Evolutionary conservation across 129 eudicot genomes (phyloP), one percentile per base, ranked within the genome.

Genomic region (Pittosporum tobira): DNA sequence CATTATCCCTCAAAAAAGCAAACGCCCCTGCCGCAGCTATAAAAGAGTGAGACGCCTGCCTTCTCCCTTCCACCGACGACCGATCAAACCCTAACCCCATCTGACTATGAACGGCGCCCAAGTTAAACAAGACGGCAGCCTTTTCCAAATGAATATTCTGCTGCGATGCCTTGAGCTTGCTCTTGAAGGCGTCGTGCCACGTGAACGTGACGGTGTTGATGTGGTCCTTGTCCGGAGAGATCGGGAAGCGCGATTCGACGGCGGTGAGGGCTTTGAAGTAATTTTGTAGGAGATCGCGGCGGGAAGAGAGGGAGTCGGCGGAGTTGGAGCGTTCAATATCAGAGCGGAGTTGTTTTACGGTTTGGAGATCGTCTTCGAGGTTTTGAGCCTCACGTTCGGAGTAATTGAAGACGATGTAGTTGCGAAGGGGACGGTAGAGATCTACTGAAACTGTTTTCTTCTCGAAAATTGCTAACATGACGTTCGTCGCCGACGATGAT

Each of bases 101-200:
- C 75, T 91, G 98, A 71, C 98, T 85, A 71, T 81, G 75, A 69
- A 91, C 95, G 38, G 98, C 94, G 14, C 95, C 98, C 79, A 91
- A 76, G 63, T 91, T 91, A 42, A 91, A 86, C 81, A 91, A 45
- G 44, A 83, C 76, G 13, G 94, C 98, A 12, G 98, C 98, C 79
- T 91, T 91, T 70, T 91, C 98, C 49, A 90, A 52, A 57, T 85
- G 94, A 23, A 90, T 71, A 48, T 80, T 91, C 78, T 81, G 84
- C 56, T 91, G 98, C 37, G 87, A 62, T 19, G 95, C 88, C 57
- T 91, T 91, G 1, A 51, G 54, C 67, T 71, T 83, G 46, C 20
- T 70, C 71, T 90, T 90, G 23, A 90, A 90, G 19, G 97, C 95
- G 44, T 91, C 98, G 77, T 80, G 75, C 98, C 98, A 91, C 26